These are phyloP conservation scores for Diddensiella caesifluorescens DNA, from an alignment of 805 yeast genomes.

Conservation along the genomic window DNA sequence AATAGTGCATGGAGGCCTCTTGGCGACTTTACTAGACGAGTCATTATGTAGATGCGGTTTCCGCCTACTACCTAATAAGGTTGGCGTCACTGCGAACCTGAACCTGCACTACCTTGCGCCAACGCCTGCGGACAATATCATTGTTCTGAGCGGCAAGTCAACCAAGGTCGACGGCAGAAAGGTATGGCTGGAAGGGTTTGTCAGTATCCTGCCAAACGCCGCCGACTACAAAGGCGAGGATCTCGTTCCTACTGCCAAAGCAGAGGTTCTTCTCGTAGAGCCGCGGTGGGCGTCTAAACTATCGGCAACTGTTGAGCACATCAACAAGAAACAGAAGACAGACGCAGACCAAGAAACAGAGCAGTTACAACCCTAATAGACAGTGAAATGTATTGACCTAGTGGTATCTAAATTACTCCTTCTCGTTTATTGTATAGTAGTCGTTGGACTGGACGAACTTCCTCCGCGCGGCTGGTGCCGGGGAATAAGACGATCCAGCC, in stretches of 20 bases:
- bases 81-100: constrained; percentile 86
- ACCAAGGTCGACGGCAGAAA: constrained; percentile 68
- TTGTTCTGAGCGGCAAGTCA: constrained; percentile 65
- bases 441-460: constrained; percentile 14
- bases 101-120: constrained; percentile 55
- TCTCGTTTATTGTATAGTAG: constrained; percentile 10
- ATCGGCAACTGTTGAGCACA: constrained; percentile 1
- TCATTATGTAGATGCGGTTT: constrained; percentile 83
- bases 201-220: constrained; percentile 42
- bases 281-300: constrained; percentile 35
- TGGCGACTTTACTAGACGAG: constrained; percentile 83
- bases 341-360: neutral
- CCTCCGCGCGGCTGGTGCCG: constrained; percentile 7
- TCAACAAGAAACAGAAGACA: neutral
- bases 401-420: constrained; percentile 3
- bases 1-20: constrained; percentile 79
- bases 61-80: constrained; percentile 65
- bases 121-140: constrained; percentile 55
- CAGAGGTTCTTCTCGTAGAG: constrained; percentile 33
- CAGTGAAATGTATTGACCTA: neutral
- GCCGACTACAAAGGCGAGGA: constrained; percentile 19
- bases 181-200: constrained; percentile 65
- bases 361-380: constrained; percentile 2
- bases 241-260: constrained; percentile 26
- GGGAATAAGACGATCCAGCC: constrained; percentile 1